Percentiles rank a stretch among this genome's conserved stretches.
Evolutionary conservation across 768 basidiomycete genomes (phyloP).

Genomic region (Mycena rosella): DNA sequence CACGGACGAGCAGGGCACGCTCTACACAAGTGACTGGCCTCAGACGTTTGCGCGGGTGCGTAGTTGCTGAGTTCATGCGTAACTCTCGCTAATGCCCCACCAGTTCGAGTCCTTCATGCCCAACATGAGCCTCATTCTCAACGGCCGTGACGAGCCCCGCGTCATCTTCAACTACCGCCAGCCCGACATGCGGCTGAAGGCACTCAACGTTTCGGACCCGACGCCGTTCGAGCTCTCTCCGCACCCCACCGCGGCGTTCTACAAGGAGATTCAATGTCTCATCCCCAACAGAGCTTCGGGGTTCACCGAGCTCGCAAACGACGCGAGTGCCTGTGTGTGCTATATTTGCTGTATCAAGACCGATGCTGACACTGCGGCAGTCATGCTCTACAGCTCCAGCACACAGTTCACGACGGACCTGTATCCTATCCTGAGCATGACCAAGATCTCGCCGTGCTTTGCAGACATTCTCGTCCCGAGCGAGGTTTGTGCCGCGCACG

Average conservation of each 20-base stretch:
- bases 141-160: constrained; percentile 39
- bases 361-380: not conserved
- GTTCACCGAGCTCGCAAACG: constrained; percentile 32
- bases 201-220: constrained; percentile 29
- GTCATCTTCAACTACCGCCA: constrained; percentile 31
- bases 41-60: constrained; percentile 30
- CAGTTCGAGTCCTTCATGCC: constrained; percentile 32
- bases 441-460: constrained; percentile 37
- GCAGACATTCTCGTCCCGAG: constrained; percentile 39
- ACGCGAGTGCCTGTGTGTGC: constrained; percentile 35
- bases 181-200: constrained; percentile 12
- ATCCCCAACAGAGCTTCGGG: constrained; percentile 28
- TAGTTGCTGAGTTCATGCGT: not conserved
- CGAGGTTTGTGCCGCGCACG: constrained; percentile 22
- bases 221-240: constrained; percentile 36
- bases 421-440: constrained; percentile 36
- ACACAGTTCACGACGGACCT: constrained; percentile 36
- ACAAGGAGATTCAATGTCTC: constrained; percentile 31
- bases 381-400: constrained; percentile 35
- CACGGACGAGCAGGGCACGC: constrained; percentile 32
- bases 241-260: constrained; percentile 29
- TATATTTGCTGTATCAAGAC: not conserved
- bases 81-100: not conserved
- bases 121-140: constrained; percentile 33
- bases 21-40: constrained; percentile 34